Evolutionary conservation across 2,329 filamentous ascomycete genomes (phyloP).

Genomic region (Sporothrix schenckii): DNA sequence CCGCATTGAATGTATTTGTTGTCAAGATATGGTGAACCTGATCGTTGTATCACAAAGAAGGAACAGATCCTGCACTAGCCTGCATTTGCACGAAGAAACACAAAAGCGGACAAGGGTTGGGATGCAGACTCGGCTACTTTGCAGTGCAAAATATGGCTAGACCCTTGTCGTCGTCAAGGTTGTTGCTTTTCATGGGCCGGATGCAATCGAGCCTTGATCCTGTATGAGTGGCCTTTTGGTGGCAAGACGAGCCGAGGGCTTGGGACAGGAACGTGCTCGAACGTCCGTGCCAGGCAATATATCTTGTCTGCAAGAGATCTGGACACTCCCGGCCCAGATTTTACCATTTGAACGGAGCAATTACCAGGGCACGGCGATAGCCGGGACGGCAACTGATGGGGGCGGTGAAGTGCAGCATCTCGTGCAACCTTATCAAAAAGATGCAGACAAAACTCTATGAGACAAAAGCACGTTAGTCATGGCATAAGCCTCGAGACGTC

Average conservation of each 20-base stretch:
- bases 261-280: background rate
- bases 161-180: background rate
- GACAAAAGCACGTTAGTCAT: conserved; percentile 13
- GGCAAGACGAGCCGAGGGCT: conserved; percentile 23
- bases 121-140: conserved; percentile 31
- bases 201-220: background rate
- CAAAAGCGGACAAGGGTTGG: conserved; percentile 9
- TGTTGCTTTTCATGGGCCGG: conserved; percentile 4
- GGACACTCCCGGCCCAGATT: background rate
- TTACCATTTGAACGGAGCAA: background rate
- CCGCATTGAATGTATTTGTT: background rate
- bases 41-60: conserved; percentile 26
- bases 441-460: conserved; percentile 19
- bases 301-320: conserved; percentile 15
- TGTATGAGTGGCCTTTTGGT: background rate
- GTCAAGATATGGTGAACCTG: conserved; percentile 27
- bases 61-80: conserved; percentile 29
- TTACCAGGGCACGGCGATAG: background rate
- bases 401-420: conserved; percentile 33
- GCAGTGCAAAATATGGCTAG: background rate
- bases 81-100: background rate
- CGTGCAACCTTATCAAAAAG: conserved; percentile 13
- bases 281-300: conserved; percentile 9
- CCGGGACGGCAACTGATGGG: conserved; percentile 1
- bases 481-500: background rate